Evolutionary conservation across 148 eudicot genomes (phyloP).

Genomic region (Rhododendron ovatum): DNA sequence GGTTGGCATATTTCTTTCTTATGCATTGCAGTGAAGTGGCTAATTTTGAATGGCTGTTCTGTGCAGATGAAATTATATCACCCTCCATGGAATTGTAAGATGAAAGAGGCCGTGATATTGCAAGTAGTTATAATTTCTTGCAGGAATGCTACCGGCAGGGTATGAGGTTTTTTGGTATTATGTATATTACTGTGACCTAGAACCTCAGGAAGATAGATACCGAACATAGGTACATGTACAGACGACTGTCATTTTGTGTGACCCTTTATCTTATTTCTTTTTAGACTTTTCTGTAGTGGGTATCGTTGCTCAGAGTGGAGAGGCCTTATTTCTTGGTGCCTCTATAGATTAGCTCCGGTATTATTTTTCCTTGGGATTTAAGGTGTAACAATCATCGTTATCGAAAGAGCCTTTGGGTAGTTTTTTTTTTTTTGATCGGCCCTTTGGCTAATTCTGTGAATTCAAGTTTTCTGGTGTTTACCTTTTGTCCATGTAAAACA

Average conservation of each 20-base stretch:
- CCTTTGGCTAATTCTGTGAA: slow-evolving; percentile 60
- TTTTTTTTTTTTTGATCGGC: too few species aligned
- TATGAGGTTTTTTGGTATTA: slow-evolving; percentile 26
- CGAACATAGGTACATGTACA: slow-evolving; percentile 64
- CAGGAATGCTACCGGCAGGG: slow-evolving; percentile 27
- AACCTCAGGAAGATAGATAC: slow-evolving; percentile 46
- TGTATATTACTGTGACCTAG: slow-evolving; percentile 56
- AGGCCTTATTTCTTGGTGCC: slow-evolving; percentile 47
- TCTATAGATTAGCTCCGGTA: slow-evolving; percentile 50
- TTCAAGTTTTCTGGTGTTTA: slow-evolving; percentile 50
- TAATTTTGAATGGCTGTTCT: slow-evolving; percentile 1
- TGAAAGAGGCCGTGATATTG: slow-evolving; percentile 15
- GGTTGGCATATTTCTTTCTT: slow-evolving; percentile 1
- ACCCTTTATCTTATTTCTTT: not conserved
- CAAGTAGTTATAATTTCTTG: slow-evolving; percentile 8
- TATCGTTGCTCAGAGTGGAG: slow-evolving; percentile 21
- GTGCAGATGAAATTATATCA: slow-evolving; percentile 27
- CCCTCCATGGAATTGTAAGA: slow-evolving; percentile 18
- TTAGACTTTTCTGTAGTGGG: not conserved
- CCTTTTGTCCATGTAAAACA: slow-evolving; percentile 17
- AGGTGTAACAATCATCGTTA: slow-evolving; percentile 45
- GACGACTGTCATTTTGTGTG: slow-evolving; percentile 36
- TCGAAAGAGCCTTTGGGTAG: slow-evolving; percentile 40
- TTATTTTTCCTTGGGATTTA: slow-evolving; percentile 24
- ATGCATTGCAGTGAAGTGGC: slow-evolving; percentile 3